Base-by-base conservation (phyloP, 1,284 basidiomycete species). In the Peniophora sp. region DNA sequence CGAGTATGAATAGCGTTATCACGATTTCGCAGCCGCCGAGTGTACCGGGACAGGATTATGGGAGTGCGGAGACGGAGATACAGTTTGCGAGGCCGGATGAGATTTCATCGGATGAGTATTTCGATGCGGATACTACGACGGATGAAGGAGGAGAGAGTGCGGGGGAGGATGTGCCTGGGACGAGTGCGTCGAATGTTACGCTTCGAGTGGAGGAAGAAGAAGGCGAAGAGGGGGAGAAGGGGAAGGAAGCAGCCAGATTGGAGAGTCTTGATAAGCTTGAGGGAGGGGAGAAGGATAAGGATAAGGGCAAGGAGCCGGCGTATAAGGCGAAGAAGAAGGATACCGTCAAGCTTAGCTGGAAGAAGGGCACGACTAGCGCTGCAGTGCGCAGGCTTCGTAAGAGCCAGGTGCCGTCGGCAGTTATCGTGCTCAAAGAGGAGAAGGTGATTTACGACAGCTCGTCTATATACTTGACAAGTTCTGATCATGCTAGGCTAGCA, bases 381-480 rank as follows among this genome's bases (percentile, higher is more conserved):
- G 69, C 63, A n/a, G 56, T 71, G 14, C 69, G 67, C 56, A 67
- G 70, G 49, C 71, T 68, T 10, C 63, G 69, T 45, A 71, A 65
- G 54, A 59, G 64, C 9, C 72, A 72, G 53, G 72, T 73, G 3
- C 79, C 85, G 2, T 85, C 89, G 58, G 89, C 89, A 17, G 79
- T 89, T 6, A 86, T 92, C 50, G 79, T 89, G 12, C 74, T 92
- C 49, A 86, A 86, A 57, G 89, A 92, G 65, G 89, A 92, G 67
- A 81, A 82, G 62, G 84, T 84, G 58, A n/a, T n/a, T n/a, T n/a
- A n/a, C n/a, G n/a, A n/a, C n/a, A n/a, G n/a, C n/a, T n/a, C 25
- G 72, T 59, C 20, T 17, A 50, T 17, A 23, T 17, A 39, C 38
- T 3, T 55, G 39, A 25, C 6, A 6, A 32, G 25, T 19, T 27